Conservation (phyloP, 371 early-diverging fungal species). For the Funneliformis caledonium region DNA sequence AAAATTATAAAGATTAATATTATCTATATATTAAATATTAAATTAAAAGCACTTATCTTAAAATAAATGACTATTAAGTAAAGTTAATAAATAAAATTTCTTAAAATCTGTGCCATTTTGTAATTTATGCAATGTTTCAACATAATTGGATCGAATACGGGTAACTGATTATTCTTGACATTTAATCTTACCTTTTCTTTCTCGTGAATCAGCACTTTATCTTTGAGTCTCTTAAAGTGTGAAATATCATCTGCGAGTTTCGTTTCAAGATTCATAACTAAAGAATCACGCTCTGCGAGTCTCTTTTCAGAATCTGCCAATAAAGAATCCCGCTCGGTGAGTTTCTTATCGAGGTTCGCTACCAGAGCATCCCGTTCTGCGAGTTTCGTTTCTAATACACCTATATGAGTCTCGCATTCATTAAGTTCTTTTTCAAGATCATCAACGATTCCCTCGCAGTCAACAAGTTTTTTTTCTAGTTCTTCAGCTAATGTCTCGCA, state of each 20-base stretch:
- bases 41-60: background rate
- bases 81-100: too few species aligned
- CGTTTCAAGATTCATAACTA: background rate
- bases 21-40: background rate
- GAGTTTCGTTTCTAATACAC: background rate
- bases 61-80: background rate
- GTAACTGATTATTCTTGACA: background rate
- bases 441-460: background rate
- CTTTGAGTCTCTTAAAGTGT: background rate
- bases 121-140: background rate
- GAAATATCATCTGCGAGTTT: background rate
- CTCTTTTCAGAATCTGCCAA: too few species aligned
- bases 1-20: background rate
- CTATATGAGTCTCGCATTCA: background rate
- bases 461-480: background rate
- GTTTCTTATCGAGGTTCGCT: background rate
- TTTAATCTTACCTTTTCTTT: background rate
- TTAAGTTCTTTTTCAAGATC: background rate
- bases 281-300: background rate
- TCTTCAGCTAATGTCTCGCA: background rate
- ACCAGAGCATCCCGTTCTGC: background rate
- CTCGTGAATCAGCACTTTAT: background rate
- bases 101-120: background rate
- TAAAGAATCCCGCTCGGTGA: background rate
- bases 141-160: background rate